Evolutionary conservation across 2,329 filamentous ascomycete genomes (phyloP).

Genomic region (Phoma herbarum): DNA sequence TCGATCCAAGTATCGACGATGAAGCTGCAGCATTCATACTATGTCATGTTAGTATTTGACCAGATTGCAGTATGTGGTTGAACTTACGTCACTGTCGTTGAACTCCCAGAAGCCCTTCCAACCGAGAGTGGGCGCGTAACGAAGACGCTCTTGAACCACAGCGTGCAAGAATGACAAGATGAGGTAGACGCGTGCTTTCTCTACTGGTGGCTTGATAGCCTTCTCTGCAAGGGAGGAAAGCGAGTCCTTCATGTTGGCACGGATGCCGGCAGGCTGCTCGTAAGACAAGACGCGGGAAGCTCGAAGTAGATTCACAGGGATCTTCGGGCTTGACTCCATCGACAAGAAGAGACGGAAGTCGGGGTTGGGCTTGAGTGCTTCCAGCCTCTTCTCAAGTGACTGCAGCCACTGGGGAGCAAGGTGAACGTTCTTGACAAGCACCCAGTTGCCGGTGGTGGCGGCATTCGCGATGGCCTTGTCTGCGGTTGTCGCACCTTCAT

Average conservation of each 20-base stretch:
- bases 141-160: constrained; percentile 90
- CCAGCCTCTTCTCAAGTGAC: constrained; percentile 95
- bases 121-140: constrained; percentile 90
- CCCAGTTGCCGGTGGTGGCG: constrained; percentile 91
- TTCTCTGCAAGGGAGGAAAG: constrained; percentile 81
- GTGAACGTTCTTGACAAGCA: constrained; percentile 98
- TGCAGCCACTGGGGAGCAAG: constrained; percentile 95
- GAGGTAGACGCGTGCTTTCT: constrained; percentile 88
- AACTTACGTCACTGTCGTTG: constrained; percentile 95
- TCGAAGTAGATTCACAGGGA: constrained; percentile 92
- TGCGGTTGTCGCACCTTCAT: constrained; percentile 88
- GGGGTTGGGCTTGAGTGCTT: constrained; percentile 89
- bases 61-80: background rate
- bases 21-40: constrained; percentile 97
- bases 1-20: constrained; percentile 97
- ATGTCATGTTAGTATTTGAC: constrained; percentile 44
- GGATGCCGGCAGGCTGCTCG: constrained; percentile 95
- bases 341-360: constrained; percentile 96
- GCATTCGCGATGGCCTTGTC: constrained; percentile 96
- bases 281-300: constrained; percentile 96
- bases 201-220: constrained; percentile 82
- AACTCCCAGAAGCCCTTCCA: constrained; percentile 99
- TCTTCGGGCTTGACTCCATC: constrained; percentile 97
- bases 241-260: constrained; percentile 98
- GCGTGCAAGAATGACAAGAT: constrained; percentile 94